Conservation (phyloP, 345 rosid species). For the Geranium brycei region DNA sequence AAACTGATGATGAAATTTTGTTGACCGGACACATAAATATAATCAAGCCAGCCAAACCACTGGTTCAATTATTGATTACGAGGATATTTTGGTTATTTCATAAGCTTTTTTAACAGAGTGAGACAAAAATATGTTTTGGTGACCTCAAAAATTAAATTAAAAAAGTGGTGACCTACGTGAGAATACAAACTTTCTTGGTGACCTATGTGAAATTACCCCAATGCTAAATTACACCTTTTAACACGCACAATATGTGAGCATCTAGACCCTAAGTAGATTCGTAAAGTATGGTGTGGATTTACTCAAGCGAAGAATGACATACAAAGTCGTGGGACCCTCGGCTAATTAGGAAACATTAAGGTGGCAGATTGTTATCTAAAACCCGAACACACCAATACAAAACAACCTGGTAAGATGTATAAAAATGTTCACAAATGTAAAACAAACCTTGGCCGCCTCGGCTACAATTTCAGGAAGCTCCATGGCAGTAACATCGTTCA, state of each 20-base stretch:
- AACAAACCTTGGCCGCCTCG: slow-evolving; percentile 84
- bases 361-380: background rate
- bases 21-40: too few relatives aligned
- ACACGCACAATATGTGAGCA: background rate
- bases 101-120: too few relatives aligned
- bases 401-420: background rate
- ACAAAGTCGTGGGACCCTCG: background rate
- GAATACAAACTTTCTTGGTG: too few relatives aligned
- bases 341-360: slow-evolving; percentile 1
- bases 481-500: slow-evolving; percentile 92
- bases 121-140: too few relatives aligned
- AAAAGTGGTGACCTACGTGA: too few relatives aligned
- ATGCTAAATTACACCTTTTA: background rate
- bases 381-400: background rate
- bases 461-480: slow-evolving; percentile 96
- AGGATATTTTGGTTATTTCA: too few relatives aligned
- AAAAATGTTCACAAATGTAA: background rate
- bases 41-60: too few relatives aligned
- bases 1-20: too few relatives aligned
- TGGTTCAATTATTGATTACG: too few relatives aligned
- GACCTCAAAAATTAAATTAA: too few relatives aligned
- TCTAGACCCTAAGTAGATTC: background rate
- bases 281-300: too few relatives aligned
- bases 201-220: too few relatives aligned
- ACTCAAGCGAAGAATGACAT: background rate